Percentiles rank a stretch among this genome's conserved stretches.
phyloP scores from a whole-genome alignment of 345 rosid genomes.

The Sonneratia alba region DNA sequence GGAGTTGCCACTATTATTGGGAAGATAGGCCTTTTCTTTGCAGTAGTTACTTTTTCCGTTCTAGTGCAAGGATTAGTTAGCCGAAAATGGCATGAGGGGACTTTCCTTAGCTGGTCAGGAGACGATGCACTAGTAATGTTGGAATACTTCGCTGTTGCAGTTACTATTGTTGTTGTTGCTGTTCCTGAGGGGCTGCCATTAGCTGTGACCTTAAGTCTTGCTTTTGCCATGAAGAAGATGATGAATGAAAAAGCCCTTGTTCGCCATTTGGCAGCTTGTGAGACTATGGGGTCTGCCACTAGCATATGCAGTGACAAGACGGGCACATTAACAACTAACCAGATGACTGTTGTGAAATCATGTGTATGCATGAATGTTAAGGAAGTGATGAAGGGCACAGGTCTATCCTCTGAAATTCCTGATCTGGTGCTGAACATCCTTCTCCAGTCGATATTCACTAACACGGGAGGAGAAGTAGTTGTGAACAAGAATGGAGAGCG shows the following conservation, averaged over 20 bases:
- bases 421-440: conserved; percentile 41
- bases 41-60: conserved; percentile 74
- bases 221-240: conserved; percentile 97
- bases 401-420: conserved; percentile 48
- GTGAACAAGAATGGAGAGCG: conserved; percentile 50
- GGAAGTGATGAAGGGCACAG: conserved; percentile 28
- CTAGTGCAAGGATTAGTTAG: conserved; percentile 59
- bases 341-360: conserved; percentile 82
- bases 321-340: conserved; percentile 90
- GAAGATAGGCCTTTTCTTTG: conserved; percentile 72
- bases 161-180: conserved; percentile 90
- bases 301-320: conserved; percentile 90
- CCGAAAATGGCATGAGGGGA: conserved; percentile 43
- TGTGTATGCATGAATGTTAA: conserved; percentile 62
- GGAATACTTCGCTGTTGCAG: conserved; percentile 85
- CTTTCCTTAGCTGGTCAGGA: conserved; percentile 58
- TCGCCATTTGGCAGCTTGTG: conserved; percentile 87
- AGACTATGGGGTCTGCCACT: conserved; percentile 94
- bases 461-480: conserved; percentile 86
- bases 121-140: conserved; percentile 67
- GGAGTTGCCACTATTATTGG: conserved; percentile 93
- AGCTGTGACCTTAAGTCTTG: conserved; percentile 89
- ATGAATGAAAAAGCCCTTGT: conserved; percentile 95
- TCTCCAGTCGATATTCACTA: conserved; percentile 70
- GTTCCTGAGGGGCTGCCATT: conserved; percentile 95